phyloP scores from a whole-genome alignment of 140 eudicot genomes.

The Stevia rebaudiana region DNA sequence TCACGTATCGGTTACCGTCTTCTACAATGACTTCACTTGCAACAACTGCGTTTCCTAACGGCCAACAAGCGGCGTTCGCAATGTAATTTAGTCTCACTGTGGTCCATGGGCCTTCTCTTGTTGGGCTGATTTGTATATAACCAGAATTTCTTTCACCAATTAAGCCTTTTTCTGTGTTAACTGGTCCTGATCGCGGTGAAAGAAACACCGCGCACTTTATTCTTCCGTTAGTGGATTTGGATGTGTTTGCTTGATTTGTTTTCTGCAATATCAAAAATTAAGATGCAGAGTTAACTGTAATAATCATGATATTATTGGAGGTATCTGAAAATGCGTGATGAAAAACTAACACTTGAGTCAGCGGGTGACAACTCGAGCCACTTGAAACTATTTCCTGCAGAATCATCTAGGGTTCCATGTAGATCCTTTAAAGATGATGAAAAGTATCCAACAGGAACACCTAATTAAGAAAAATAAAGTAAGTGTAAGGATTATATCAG shows the following conservation, averaged over 20 bases:
- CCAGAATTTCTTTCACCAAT: slow-evolving; percentile 43
- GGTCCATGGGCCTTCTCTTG: slow-evolving; percentile 93
- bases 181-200: slow-evolving; percentile 42
- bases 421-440: slow-evolving; percentile 61
- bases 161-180: slow-evolving; percentile 26
- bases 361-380: slow-evolving; percentile 69
- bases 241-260: slow-evolving; percentile 26
- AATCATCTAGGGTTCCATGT: slow-evolving; percentile 30
- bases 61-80: slow-evolving; percentile 94
- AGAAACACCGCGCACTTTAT: slow-evolving; percentile 58
- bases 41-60: slow-evolving; percentile 76
- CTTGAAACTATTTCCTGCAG: slow-evolving; percentile 27
- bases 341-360: slow-evolving; percentile 49
- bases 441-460: slow-evolving; percentile 63
- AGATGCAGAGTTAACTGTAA: slow-evolving; percentile 9
- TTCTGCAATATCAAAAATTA: slow-evolving; percentile 37
- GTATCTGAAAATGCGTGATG: neutral
- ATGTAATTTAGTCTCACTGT: slow-evolving; percentile 75
- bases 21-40: slow-evolving; percentile 87
- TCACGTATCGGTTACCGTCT: slow-evolving; percentile 85
- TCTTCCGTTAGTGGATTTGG: slow-evolving; percentile 38
- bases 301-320: neutral
- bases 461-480: slow-evolving; percentile 40
- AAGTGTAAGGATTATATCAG: neutral
- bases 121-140: slow-evolving; percentile 79